Evolutionary conservation across 352 stramenopile species (phyloP).

Genomic region (Pythium biforme): DNA sequence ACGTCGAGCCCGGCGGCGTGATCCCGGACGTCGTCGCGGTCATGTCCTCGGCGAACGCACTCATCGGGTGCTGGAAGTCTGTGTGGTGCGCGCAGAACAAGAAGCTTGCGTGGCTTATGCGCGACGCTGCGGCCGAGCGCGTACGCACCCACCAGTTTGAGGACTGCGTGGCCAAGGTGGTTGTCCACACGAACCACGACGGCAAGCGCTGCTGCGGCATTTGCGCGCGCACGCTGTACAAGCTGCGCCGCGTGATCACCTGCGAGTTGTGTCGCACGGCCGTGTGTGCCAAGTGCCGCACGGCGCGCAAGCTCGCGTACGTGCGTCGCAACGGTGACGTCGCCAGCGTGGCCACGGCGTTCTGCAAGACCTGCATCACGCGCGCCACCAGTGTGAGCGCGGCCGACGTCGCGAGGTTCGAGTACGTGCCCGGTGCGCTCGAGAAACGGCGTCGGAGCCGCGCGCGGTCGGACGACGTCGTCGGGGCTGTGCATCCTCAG

Average conservation of each 20-base stretch:
- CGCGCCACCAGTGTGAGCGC: not conserved
- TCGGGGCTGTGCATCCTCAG: not conserved
- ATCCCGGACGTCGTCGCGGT: constrained; percentile 14
- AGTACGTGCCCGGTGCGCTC: not conserved
- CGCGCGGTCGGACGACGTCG: not conserved
- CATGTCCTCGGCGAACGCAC: constrained; percentile 16
- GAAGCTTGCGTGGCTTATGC: constrained; percentile 25
- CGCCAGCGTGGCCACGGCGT: not conserved
- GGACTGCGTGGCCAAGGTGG: not conserved
- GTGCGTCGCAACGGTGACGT: not conserved
- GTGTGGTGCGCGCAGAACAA: constrained; percentile 26
- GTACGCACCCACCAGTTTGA: not conserved
- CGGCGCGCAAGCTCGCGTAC: constrained; percentile 6
- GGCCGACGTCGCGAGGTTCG: constrained; percentile 1
- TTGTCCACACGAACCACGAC: not conserved
- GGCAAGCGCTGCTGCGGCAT: constrained; percentile 7
- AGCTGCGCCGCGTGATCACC: not conserved
- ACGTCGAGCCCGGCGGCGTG: constrained; percentile 35
- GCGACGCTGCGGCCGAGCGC: not conserved
- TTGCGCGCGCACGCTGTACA: not conserved
- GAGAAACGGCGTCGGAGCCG: not conserved
- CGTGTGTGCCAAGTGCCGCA: constrained; percentile 8
- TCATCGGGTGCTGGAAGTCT: constrained; percentile 29
- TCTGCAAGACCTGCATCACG: constrained; percentile 19
- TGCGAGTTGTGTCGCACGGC: constrained; percentile 7